Percentiles rank a stretch among this genome's conserved stretches.
Conservation (phyloP, 345 rosid genomes). For the Murraya paniculata region DNA sequence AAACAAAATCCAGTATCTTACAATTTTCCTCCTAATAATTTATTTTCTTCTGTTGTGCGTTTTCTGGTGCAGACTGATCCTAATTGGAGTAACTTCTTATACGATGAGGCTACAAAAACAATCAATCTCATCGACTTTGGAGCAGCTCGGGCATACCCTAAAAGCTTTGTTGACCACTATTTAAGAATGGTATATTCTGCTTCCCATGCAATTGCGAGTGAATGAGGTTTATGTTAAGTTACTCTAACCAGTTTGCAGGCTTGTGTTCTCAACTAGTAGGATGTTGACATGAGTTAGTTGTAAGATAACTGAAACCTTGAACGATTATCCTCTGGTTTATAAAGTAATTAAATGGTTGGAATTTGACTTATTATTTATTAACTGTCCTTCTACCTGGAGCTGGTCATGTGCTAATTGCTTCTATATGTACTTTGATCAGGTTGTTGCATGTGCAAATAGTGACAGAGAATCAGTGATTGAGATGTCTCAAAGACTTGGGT, state of each 20-base stretch:
- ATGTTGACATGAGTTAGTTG: background rate
- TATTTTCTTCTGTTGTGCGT: conserved; percentile 7
- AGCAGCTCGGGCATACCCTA: conserved; percentile 93
- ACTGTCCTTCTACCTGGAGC: background rate
- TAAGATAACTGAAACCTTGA: background rate
- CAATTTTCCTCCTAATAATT: background rate
- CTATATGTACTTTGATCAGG: conserved; percentile 41
- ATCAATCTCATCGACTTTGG: conserved; percentile 93
- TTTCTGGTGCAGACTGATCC: conserved; percentile 80
- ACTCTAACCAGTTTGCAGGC: background rate
- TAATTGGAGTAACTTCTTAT: conserved; percentile 94
- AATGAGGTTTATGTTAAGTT: background rate
- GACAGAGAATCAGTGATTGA: conserved; percentile 68
- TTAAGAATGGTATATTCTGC: conserved; percentile 65
- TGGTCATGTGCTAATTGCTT: conserved; percentile 10
- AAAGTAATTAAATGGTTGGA: background rate
- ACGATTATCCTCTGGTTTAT: background rate
- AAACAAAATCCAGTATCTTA: background rate
- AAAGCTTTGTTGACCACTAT: conserved; percentile 80
- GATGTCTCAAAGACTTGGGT: conserved; percentile 86
- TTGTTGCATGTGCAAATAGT: conserved; percentile 74
- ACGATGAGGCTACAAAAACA: conserved; percentile 56
- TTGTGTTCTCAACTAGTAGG: background rate
- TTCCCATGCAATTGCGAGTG: background rate
- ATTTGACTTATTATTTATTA: background rate